Evolutionary conservation across 345 rosid species (phyloP).

Genomic region (Erodium maritimum): DNA sequence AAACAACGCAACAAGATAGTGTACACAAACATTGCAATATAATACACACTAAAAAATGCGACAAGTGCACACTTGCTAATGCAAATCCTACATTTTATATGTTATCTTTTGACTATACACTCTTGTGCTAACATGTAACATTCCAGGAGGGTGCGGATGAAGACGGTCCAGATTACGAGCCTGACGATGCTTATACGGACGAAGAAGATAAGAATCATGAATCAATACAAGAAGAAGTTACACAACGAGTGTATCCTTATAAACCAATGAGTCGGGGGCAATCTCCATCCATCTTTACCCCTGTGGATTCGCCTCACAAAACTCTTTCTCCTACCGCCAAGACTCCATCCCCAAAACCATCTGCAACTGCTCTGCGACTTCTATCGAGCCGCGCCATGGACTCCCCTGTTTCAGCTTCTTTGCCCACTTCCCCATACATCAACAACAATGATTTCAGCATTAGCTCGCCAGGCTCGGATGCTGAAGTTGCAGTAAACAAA

Average conservation of each 20-base stretch:
- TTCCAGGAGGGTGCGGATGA: constrained; percentile 23
- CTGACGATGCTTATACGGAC: constrained; percentile 15
- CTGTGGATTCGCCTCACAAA: constrained; percentile 11
- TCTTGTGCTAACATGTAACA: not conserved
- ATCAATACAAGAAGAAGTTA: constrained; percentile 9
- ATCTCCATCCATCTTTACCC: constrained; percentile 23
- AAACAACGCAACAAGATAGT: no score
- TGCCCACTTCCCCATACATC: constrained; percentile 20
- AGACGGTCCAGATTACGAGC: constrained; percentile 22
- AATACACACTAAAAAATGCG: no score
- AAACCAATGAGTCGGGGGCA: constrained; percentile 11
- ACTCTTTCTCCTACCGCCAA: constrained; percentile 26
- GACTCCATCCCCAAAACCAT: constrained; percentile 23
- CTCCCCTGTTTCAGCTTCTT: constrained; percentile 14
- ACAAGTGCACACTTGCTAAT: no score
- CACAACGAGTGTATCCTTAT: constrained; percentile 4
- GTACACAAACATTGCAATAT: no score
- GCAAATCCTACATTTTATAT: not conserved
- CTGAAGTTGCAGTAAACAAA: constrained; percentile 18
- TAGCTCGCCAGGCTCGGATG: constrained; percentile 32
- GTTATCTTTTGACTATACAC: not conserved
- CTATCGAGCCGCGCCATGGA: constrained; percentile 20
- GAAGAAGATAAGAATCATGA: constrained; percentile 14
- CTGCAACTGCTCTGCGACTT: constrained; percentile 18
- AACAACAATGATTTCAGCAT: constrained; percentile 17